Conservation (phyloP, 495 filamentous ascomycete species). For the Hyaloscypha hepaticicola region DNA sequence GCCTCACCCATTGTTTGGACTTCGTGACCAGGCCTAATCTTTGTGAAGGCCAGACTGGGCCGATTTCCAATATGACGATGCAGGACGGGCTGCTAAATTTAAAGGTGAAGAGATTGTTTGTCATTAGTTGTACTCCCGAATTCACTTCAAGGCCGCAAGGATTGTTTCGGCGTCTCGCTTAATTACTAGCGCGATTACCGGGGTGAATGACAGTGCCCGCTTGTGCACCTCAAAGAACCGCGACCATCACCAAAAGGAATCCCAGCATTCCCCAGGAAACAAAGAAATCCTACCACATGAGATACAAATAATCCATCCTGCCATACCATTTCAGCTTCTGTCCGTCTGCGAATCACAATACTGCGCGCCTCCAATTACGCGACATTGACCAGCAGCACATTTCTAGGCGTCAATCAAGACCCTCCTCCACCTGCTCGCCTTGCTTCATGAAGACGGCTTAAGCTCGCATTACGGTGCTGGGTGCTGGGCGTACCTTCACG, state of each 20-base stretch:
- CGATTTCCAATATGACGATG: not conserved
- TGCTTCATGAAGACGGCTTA: slow-evolving; percentile 6
- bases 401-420: slow-evolving; percentile 2
- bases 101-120: not conserved
- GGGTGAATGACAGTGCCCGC: slow-evolving; percentile 1
- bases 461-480: not conserved
- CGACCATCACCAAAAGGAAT: not conserved
- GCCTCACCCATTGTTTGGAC: not conserved
- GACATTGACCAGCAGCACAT: not conserved
- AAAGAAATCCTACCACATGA: not conserved
- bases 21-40: not conserved
- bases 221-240: not conserved
- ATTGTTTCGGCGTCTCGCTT: not conserved
- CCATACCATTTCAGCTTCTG: not conserved
- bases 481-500: slow-evolving; percentile 5
- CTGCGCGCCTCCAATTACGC: not conserved
- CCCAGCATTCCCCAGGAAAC: slow-evolving; percentile 3
- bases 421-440: not conserved
- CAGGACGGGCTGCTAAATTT: not conserved
- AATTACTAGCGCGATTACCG: not conserved
- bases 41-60: not conserved
- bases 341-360: not conserved
- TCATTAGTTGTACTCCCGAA: not conserved
- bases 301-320: not conserved
- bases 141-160: not conserved